Percentiles rank a stretch among this genome's conserved stretches.
Evolutionary conservation across 1,284 basidiomycete genomes (phyloP).

Genomic region (Leccinum fuscescens): DNA sequence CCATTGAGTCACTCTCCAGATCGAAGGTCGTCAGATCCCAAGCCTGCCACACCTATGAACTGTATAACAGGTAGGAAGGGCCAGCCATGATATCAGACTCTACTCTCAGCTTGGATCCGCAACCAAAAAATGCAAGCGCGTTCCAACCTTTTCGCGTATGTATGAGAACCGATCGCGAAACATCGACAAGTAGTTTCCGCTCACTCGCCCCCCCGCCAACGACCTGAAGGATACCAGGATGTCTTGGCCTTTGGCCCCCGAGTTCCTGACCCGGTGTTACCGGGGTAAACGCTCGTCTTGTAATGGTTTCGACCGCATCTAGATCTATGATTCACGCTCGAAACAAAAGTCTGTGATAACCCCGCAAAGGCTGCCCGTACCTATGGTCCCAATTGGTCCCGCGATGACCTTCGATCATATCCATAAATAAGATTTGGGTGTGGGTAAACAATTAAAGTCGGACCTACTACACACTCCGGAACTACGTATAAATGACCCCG

Average conservation of each 20-base stretch:
- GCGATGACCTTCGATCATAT: background rate
- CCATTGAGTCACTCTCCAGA: background rate
- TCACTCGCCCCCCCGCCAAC: background rate
- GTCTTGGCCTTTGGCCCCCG: background rate
- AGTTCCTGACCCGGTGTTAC: slow-evolving; percentile 1
- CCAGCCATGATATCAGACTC: background rate
- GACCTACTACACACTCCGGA: background rate
- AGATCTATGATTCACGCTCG: background rate
- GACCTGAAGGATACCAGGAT: slow-evolving; percentile 1
- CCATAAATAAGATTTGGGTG: background rate
- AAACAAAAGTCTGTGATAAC: background rate
- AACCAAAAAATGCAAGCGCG: slow-evolving; percentile 3
- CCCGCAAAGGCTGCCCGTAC: background rate
- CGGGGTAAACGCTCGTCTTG: slow-evolving; percentile 2
- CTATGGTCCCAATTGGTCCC: background rate
- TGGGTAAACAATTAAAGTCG: background rate
- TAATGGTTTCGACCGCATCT: background rate
- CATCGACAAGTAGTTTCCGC: background rate
- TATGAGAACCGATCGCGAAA: background rate
- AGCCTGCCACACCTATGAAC: slow-evolving; percentile 2
- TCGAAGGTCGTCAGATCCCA: slow-evolving; percentile 9
- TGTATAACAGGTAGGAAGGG: background rate
- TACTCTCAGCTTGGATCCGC: background rate
- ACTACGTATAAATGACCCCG: background rate
- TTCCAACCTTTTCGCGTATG: slow-evolving; percentile 6